phyloP scores from a whole-genome alignment of 2,329 filamentous ascomycete genomes.

The Sclerotinia nivalis region DNA sequence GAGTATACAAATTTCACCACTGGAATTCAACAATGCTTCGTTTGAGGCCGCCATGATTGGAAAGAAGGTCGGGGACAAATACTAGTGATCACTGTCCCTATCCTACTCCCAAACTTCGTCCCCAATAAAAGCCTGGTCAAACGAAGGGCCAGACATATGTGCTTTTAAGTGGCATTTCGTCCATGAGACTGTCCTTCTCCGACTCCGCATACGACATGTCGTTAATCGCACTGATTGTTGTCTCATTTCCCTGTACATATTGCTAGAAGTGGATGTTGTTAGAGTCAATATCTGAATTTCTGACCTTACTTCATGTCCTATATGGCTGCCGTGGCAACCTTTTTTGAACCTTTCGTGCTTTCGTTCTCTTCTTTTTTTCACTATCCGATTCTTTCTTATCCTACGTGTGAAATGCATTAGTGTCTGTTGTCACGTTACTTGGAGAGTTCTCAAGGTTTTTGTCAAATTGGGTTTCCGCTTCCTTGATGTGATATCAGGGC shows the following conservation, averaged over 20 bases:
- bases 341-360: neutral
- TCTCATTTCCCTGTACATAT: neutral
- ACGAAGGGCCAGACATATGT: neutral
- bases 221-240: neutral
- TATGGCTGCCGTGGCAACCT: neutral
- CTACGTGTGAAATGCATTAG: neutral
- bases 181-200: neutral
- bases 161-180: neutral
- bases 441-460: neutral
- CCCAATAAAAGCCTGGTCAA: neutral
- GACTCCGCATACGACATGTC: neutral
- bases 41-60: neutral
- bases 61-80: neutral
- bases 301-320: neutral
- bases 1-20: neutral
- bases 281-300: neutral
- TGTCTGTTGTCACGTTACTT: accelerated
- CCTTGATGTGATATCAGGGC: neutral
- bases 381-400: neutral
- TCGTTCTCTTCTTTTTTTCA: neutral
- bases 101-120: too few relatives aligned
- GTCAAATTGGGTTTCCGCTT: neutral
- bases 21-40: neutral
- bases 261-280: neutral
- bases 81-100: neutral